These are phyloP conservation scores for Ascobolus immersus DNA, from an alignment of 495 filamentous ascomycete species.

Conservation along the genomic window DNA sequence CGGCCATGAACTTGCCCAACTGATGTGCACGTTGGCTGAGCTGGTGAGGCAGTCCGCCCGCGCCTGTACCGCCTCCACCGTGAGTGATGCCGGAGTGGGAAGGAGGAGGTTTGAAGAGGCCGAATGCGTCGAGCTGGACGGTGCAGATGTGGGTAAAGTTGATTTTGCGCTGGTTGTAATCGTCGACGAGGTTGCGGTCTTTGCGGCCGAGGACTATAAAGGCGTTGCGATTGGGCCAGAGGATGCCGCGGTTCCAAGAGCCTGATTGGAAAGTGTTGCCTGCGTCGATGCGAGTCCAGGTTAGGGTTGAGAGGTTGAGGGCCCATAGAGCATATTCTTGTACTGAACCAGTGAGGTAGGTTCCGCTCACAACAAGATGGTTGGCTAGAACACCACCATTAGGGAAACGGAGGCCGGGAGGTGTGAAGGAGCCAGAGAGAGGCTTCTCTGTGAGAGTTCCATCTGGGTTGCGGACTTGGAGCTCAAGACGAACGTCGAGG, in stretches of 20 bases:
- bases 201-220: slow-evolving; percentile 90
- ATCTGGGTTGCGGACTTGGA: slow-evolving; percentile 67
- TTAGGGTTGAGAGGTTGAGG: slow-evolving; percentile 59
- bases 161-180: slow-evolving; percentile 92
- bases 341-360: slow-evolving; percentile 87
- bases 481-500: slow-evolving; percentile 78
- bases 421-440: slow-evolving; percentile 67
- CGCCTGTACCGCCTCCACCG: no score
- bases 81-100: no score
- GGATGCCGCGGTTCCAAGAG: slow-evolving; percentile 82
- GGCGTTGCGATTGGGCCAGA: slow-evolving; percentile 77
- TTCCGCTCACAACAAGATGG: slow-evolving; percentile 89
- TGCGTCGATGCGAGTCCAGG: slow-evolving; percentile 86
- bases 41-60: no score
- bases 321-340: slow-evolving; percentile 98
- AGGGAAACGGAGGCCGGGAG: slow-evolving; percentile 78
- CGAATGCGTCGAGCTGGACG: slow-evolving; percentile 91
- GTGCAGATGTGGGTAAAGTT: slow-evolving; percentile 92
- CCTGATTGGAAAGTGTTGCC: slow-evolving; percentile 80
- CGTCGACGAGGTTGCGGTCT: slow-evolving; percentile 79
- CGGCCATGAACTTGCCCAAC: slow-evolving; percentile 31
- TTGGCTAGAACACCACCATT: slow-evolving; percentile 84
- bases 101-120: slow-evolving; percentile 87
- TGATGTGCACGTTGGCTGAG: slow-evolving; percentile 12
- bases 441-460: slow-evolving; percentile 64